Percentiles rank a stretch among this genome's conserved stretches.
phyloP scores from a whole-genome alignment of 2,329 filamentous ascomycete genomes.

The Lachnellula cervina region DNA sequence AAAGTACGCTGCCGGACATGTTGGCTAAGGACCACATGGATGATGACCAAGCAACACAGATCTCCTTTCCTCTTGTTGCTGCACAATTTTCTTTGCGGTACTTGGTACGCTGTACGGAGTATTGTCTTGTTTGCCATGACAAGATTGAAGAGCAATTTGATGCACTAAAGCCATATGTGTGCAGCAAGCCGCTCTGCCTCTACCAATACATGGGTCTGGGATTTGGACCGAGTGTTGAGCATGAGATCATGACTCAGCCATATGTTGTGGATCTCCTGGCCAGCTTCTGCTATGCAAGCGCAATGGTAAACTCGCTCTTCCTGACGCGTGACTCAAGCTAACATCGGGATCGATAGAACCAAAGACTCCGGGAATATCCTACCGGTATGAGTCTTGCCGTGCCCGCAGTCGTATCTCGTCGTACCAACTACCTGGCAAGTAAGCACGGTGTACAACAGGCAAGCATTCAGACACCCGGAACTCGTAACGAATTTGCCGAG shows the following conservation, averaged over 20 bases:
- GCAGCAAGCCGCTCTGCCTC: conserved; percentile 67
- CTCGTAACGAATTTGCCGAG: not conserved
- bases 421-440: not conserved
- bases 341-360: conserved; percentile 8
- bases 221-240: conserved; percentile 78
- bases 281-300: conserved; percentile 67
- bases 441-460: not conserved
- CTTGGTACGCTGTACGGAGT: conserved; percentile 76
- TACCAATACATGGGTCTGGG: conserved; percentile 87
- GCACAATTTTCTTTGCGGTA: conserved; percentile 77
- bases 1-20: conserved; percentile 19
- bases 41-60: conserved; percentile 25
- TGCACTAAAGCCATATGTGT: conserved; percentile 75
- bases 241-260: conserved; percentile 74
- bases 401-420: conserved; percentile 13
- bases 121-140: conserved; percentile 80
- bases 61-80: conserved; percentile 50
- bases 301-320: conserved; percentile 19
- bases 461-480: not conserved
- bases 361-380: conserved; percentile 29
- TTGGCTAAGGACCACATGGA: conserved; percentile 31
- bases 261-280: conserved; percentile 80
- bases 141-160: conserved; percentile 61
- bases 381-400: conserved; percentile 32
- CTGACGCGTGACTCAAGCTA: not conserved